Percentiles rank a stretch among this genome's conserved stretches.
Evolutionary conservation across 1,284 basidiomycete species (phyloP).

Genomic region (Thecaphora frezii): DNA sequence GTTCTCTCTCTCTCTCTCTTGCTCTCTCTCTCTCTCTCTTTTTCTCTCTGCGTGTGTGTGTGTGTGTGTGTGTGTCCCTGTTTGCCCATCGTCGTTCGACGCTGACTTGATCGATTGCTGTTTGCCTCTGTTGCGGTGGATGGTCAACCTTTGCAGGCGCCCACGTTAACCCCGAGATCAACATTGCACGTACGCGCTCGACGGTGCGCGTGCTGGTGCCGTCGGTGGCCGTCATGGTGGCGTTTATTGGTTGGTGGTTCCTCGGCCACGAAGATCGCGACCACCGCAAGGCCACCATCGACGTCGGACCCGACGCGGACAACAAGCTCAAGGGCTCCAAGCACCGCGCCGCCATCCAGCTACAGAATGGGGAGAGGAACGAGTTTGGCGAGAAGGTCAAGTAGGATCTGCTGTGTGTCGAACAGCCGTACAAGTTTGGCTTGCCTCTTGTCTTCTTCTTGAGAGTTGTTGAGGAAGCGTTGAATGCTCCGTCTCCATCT

Average conservation of each 20-base stretch:
- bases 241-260: slow-evolving; percentile 42
- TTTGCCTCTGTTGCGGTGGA: slow-evolving; percentile 1
- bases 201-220: slow-evolving; percentile 34
- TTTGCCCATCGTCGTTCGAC: background rate
- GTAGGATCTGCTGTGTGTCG: background rate
- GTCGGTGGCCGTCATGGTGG: slow-evolving; percentile 24
- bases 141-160: slow-evolving; percentile 10
- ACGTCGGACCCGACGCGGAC: slow-evolving; percentile 21
- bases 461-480: too few species aligned
- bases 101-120: background rate
- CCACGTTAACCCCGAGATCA: slow-evolving; percentile 26
- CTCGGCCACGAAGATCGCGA: slow-evolving; percentile 29
- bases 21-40: background rate
- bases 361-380: slow-evolving; percentile 18
- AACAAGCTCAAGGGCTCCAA: slow-evolving; percentile 39
- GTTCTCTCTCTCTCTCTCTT: background rate
- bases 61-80: background rate
- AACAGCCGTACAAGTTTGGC: too few species aligned
- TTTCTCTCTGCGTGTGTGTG: background rate
- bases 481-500: too few species aligned
- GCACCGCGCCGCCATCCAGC: slow-evolving; percentile 25
- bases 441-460: too few species aligned
- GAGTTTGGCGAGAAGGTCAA: slow-evolving; percentile 11
- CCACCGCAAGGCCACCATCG: slow-evolving; percentile 19
- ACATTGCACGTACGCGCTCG: slow-evolving; percentile 19